phyloP scores from a whole-genome alignment of 2,329 filamentous ascomycete species.

The Arthrinium phaeospermum region DNA sequence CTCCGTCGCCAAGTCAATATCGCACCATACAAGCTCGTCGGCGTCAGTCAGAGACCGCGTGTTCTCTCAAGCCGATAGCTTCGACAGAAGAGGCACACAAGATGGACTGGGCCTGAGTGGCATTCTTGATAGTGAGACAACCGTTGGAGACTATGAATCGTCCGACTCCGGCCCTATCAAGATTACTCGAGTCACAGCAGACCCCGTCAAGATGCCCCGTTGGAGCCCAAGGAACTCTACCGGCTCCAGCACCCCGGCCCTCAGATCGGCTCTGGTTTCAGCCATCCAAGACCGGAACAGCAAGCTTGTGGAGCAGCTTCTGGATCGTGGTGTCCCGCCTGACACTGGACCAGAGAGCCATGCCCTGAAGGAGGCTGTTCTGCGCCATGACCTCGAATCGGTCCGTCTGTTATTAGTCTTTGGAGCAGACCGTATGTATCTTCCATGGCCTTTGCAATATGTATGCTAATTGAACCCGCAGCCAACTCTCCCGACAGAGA shows the following conservation, averaged over 20 bases:
- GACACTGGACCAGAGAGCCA: constrained; percentile 53
- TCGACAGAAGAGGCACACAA: constrained; percentile 24
- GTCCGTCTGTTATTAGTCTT: constrained; percentile 62
- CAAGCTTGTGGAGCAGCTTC: constrained; percentile 60
- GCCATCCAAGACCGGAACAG: constrained; percentile 64
- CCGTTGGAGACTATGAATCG: constrained; percentile 44
- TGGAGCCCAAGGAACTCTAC: constrained; percentile 54
- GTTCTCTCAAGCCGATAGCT: constrained; percentile 27
- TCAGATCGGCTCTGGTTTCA: constrained; percentile 55
- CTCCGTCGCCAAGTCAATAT: constrained; percentile 33
- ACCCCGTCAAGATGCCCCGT: constrained; percentile 57
- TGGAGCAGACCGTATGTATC: constrained; percentile 51
- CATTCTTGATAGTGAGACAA: constrained; percentile 32
- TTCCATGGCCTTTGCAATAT: background rate
- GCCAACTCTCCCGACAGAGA: constrained; percentile 56
- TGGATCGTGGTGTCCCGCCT: constrained; percentile 62
- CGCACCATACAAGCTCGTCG: constrained; percentile 32
- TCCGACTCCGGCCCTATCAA: constrained; percentile 41
- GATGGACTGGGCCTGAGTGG: constrained; percentile 30
- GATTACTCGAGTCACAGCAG: constrained; percentile 56
- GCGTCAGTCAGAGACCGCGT: constrained; percentile 28
- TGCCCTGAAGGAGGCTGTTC: constrained; percentile 59
- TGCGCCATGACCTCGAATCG: constrained; percentile 56
- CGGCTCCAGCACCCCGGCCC: constrained; percentile 48
- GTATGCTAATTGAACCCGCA: background rate